Conservation (phyloP, 2,329 filamentous ascomycete genomes). For the Acephala macrosclerotiorum region DNA sequence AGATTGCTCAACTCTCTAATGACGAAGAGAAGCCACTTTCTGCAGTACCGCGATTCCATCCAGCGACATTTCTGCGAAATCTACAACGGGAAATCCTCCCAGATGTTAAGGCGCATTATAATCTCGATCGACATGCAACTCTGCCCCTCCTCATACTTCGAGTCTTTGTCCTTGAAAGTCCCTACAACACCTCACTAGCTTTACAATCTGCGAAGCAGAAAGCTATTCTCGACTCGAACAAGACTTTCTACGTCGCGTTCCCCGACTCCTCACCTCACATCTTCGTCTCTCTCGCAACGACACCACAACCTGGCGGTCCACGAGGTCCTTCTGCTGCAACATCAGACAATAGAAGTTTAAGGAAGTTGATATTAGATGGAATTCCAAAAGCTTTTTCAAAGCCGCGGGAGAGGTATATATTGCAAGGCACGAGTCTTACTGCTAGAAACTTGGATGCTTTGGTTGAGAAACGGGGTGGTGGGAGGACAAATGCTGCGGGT, state of each 20-base stretch:
- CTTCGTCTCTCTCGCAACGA: conserved; percentile 66
- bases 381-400: conserved; percentile 84
- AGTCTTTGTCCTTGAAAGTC: conserved; percentile 81
- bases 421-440: conserved; percentile 72
- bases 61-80: conserved; percentile 78
- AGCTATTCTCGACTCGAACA: conserved; percentile 64
- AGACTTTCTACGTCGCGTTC: conserved; percentile 82
- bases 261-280: conserved; percentile 81
- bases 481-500: conserved; percentile 73
- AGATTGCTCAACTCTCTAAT: conserved; percentile 58
- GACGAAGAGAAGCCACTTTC: conserved; percentile 54
- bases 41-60: conserved; percentile 75
- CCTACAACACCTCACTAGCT: conserved; percentile 71
- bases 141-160: conserved; percentile 78
- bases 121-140: conserved; percentile 73
- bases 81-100: conserved; percentile 78
- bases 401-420: conserved; percentile 73
- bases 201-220: conserved; percentile 42
- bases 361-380: conserved; percentile 76
- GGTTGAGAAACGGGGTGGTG: conserved; percentile 71
- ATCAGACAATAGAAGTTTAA: conserved; percentile 67
- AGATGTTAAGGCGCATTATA: conserved; percentile 84
- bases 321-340: conserved; percentile 37
- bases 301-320: not conserved
- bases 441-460: conserved; percentile 77